Conservation (phyloP, 441 rosid species). For the Eutrema salsugineum region DNA sequence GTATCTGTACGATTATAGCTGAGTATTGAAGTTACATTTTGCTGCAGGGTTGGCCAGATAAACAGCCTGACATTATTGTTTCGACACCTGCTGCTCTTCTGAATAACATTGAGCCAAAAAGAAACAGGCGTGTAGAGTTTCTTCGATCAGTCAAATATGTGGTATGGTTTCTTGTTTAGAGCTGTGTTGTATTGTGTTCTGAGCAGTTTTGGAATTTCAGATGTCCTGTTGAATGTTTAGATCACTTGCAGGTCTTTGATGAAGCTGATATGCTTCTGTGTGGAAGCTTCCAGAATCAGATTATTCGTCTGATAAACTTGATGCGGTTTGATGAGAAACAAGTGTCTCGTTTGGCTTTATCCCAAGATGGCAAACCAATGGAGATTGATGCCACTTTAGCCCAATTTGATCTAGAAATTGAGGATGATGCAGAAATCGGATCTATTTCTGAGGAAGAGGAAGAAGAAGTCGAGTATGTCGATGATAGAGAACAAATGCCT, state of each 20-base stretch:
- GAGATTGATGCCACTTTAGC: slow-evolving; percentile 32
- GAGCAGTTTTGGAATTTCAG: neutral
- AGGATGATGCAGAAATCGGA: slow-evolving; percentile 32
- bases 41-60: slow-evolving; percentile 92
- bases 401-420: slow-evolving; percentile 26
- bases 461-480: slow-evolving; percentile 43
- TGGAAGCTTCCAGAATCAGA: slow-evolving; percentile 87
- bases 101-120: slow-evolving; percentile 68
- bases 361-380: slow-evolving; percentile 26
- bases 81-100: slow-evolving; percentile 91
- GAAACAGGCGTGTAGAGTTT: slow-evolving; percentile 46
- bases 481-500: slow-evolving; percentile 33
- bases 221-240: slow-evolving; percentile 7
- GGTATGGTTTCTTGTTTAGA: slow-evolving; percentile 42
- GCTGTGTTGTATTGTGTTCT: neutral
- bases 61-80: slow-evolving; percentile 67
- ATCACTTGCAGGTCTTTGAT: slow-evolving; percentile 74
- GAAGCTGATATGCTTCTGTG: slow-evolving; percentile 98
- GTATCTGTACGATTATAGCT: neutral
- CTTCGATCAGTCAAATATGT: slow-evolving; percentile 69
- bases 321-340: slow-evolving; percentile 77
- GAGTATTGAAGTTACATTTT: neutral
- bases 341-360: slow-evolving; percentile 44
- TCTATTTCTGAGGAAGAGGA: slow-evolving; percentile 35
- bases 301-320: slow-evolving; percentile 74